Base-by-base conservation (phyloP, 73 alveolate species). In the Paramecium sonneborni region DNA sequence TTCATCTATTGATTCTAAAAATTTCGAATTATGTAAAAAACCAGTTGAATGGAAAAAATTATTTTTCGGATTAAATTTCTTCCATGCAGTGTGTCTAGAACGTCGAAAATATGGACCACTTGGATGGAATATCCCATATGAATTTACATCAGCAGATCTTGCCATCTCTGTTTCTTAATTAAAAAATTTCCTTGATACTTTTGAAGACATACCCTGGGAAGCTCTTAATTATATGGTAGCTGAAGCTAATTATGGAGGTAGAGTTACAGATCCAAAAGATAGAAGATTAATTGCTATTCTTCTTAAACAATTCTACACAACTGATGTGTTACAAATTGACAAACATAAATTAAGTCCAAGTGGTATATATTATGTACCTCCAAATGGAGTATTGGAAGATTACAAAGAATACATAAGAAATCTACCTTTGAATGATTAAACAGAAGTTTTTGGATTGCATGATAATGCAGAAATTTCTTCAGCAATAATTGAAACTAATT, bases 71-170 rank as follows among this genome's bases (percentile, higher is more conserved):
- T 96, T 98, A 62, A 96, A 97, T 95, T 98, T 98, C 97, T 98
- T 98, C 98, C 99, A 98, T 93, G 99, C 99, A 7, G 92, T 98
- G 18, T 97, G 98, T 57, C 95, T 97, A 76, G 99, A 99, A 96
- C 97, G 99, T 92, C 96, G 99, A 92, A 99, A 98, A 95, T 99
- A 96, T 92, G 99, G 99, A 3, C 99, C 99, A 9, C 96, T 99
- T 37, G 99, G 99, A 46, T 99, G 99, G 99, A 99, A 99, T 94
- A 99, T 99, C 76, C 99, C 99, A 12, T 99, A 99, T 93, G 99
- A 99, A 95, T 98, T 98, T 93, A 97, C 99, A 12, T 48, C 89
- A 39, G 95, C 90, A 5, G 89, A 85, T 52, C 34, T 84, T 14
- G 85, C 74, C 69, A 97, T 98, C 34, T 97, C 99, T 5, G 96